Conservation (phyloP, 2,329 filamentous ascomycete species). For the Apiospora hydei region DNA sequence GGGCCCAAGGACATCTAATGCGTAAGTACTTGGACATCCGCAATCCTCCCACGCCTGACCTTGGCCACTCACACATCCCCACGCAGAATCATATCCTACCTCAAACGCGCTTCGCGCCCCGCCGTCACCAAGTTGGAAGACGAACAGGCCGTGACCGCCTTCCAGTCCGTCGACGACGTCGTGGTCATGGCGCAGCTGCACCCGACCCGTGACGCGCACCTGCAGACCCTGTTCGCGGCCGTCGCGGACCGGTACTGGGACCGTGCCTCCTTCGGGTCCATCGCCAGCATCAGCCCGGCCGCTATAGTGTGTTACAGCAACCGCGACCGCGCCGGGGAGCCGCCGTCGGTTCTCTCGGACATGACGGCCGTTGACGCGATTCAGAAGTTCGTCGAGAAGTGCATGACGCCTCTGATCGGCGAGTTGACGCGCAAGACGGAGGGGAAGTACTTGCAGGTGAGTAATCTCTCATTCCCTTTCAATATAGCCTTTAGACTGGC, state of each 20-base stretch:
- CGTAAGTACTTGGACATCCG: conserved; percentile 40
- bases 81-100: conserved; percentile 42
- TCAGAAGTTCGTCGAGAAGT: conserved; percentile 47
- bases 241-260: conserved; percentile 48
- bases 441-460: conserved; percentile 48
- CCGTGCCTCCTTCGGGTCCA: conserved; percentile 50
- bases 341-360: conserved; percentile 33
- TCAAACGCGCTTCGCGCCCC: conserved; percentile 38
- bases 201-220: conserved; percentile 35
- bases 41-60: no score
- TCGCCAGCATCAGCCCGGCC: not conserved
- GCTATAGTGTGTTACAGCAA: conserved; percentile 51
- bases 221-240: conserved; percentile 41
- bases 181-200: conserved; percentile 51
- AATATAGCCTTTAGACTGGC: no score
- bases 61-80: not conserved
- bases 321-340: conserved; percentile 43
- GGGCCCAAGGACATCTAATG: conserved; percentile 48
- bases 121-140: conserved; percentile 34
- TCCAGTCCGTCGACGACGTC: conserved; percentile 47
- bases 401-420: conserved; percentile 49
- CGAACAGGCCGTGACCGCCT: conserved; percentile 36
- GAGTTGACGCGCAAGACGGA: conserved; percentile 56
- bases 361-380: conserved; percentile 44
- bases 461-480: no score